Conservation (phyloP, 176 grass and related monocot genomes). For the Hordeum marinum region DNA sequence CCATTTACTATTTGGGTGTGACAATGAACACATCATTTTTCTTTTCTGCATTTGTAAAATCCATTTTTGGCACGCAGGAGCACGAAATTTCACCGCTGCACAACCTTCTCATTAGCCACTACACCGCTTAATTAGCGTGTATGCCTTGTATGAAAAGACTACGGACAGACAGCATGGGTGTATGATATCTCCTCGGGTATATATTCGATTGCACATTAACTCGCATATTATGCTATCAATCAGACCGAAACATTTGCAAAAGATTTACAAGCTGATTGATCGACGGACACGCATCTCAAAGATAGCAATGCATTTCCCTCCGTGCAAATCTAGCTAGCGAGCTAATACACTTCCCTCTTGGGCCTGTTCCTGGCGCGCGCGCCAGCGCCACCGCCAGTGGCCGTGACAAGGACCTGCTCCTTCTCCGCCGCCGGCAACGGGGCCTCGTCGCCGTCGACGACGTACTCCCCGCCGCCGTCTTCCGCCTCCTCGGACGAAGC, state of each 20-base stretch:
- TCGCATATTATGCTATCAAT: neutral
- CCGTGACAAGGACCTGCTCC: conserved; percentile 25
- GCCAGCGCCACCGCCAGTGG: too few species aligned
- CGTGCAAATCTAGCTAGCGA: neutral
- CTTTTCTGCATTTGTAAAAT: too few species aligned
- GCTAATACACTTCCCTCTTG: conserved; percentile 22
- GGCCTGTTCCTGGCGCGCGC: conserved; percentile 60
- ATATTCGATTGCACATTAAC: neutral
- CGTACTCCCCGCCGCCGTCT: neutral
- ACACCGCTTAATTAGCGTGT: too few species aligned
- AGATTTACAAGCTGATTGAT: neutral
- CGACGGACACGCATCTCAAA: neutral
- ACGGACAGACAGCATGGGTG: too few species aligned
- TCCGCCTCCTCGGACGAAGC: conserved; percentile 12
- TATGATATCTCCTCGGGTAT: neutral
- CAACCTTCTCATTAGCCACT: too few species aligned
- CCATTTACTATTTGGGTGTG: too few species aligned
- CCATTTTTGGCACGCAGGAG: too few species aligned
- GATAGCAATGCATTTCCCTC: neutral
- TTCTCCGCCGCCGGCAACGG: conserved; percentile 18
- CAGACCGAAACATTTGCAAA: neutral
- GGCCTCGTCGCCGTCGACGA: neutral
- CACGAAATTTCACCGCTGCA: too few species aligned
- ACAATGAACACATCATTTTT: too few species aligned
- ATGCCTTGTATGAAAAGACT: too few species aligned